phyloP scores from a whole-genome alignment of 2,329 filamentous ascomycete genomes.

The Pyrenophora teres region DNA sequence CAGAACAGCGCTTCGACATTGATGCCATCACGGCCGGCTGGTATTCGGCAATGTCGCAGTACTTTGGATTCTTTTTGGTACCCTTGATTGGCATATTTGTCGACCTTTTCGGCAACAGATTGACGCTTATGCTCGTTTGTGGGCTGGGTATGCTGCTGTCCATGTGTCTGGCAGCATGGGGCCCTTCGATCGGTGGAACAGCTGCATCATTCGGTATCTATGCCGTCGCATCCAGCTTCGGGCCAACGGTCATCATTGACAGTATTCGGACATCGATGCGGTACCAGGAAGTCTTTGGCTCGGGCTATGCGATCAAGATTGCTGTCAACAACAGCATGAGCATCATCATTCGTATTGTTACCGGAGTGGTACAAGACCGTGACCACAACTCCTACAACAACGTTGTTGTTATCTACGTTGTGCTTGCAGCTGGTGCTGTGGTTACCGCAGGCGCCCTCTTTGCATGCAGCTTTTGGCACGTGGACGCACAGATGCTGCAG shows the following conservation, averaged over 20 bases:
- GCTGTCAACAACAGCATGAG: constrained; percentile 68
- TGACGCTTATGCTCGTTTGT: constrained; percentile 53
- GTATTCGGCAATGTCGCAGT: constrained; percentile 63
- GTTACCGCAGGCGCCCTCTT: constrained; percentile 53
- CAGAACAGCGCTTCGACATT: constrained; percentile 63
- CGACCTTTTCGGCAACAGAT: constrained; percentile 60
- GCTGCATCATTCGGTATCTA: constrained; percentile 65
- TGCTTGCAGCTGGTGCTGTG: constrained; percentile 57
- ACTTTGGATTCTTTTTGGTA: constrained; percentile 62
- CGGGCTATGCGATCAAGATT: constrained; percentile 64
- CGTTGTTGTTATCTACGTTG: constrained; percentile 62
- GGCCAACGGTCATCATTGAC: constrained; percentile 65
- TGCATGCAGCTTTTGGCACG: constrained; percentile 44
- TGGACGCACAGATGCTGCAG: constrained; percentile 58
- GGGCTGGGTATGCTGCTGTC: constrained; percentile 58
- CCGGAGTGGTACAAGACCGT: constrained; percentile 63
- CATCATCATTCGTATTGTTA: constrained; percentile 63
- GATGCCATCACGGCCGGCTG: constrained; percentile 61
- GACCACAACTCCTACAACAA: constrained; percentile 62
- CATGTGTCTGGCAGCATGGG: constrained; percentile 62
- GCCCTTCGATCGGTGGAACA: constrained; percentile 55
- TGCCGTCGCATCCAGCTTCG: constrained; percentile 60
- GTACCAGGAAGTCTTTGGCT: constrained; percentile 64
- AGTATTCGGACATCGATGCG: constrained; percentile 64
- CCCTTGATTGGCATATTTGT: constrained; percentile 62